These are phyloP conservation scores for Fusarium devonianum DNA, from an alignment of 2,329 filamentous ascomycete genomes.

Conservation along the genomic window DNA sequence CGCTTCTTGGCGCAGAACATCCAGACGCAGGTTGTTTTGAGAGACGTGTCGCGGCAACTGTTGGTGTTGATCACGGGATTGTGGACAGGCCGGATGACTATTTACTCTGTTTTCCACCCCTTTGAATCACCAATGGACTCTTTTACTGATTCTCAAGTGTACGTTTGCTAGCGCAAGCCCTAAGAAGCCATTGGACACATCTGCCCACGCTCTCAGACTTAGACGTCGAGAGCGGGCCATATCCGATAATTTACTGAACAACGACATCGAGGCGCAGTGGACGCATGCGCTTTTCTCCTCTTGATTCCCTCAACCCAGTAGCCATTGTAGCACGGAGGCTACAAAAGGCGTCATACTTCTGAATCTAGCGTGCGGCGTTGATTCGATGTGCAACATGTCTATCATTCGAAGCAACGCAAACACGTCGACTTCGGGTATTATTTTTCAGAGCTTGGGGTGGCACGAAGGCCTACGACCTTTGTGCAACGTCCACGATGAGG, in stretches of 20 bases:
- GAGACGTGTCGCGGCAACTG: slow-evolving; percentile 10
- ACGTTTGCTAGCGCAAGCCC: slow-evolving; percentile 26
- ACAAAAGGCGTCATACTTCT: slow-evolving; percentile 2
- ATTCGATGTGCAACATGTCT: slow-evolving; percentile 10
- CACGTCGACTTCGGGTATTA: slow-evolving; percentile 29
- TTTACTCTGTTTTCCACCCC: slow-evolving; percentile 12
- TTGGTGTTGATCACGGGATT: slow-evolving; percentile 28
- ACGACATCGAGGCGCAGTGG: slow-evolving; percentile 5
- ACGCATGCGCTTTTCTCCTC: slow-evolving; percentile 4
- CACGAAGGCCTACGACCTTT: slow-evolving; percentile 18
- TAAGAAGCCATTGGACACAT: slow-evolving; percentile 27
- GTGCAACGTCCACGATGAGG: slow-evolving; percentile 22
- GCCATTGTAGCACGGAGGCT: slow-evolving; percentile 4
- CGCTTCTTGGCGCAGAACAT: slow-evolving; percentile 10
- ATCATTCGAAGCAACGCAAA: slow-evolving; percentile 3
- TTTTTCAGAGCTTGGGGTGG: slow-evolving; percentile 21
- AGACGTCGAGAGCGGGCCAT: slow-evolving; percentile 32
- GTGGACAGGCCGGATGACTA: slow-evolving; percentile 25
- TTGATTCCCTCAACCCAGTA: slow-evolving; percentile 8
- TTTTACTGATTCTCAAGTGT: slow-evolving; percentile 10
- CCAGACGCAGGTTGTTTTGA: slow-evolving; percentile 24
- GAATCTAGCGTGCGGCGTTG: slow-evolving; percentile 6
- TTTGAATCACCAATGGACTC: slow-evolving; percentile 19
- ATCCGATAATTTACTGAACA: too few species aligned
- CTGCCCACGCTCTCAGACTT: slow-evolving; percentile 28